A percentile compares a stretch with the other conserved stretches of the same genome.
phyloP scores from a whole-genome alignment of 352 stramenopile species.

The Blastocystis sp. region DNA sequence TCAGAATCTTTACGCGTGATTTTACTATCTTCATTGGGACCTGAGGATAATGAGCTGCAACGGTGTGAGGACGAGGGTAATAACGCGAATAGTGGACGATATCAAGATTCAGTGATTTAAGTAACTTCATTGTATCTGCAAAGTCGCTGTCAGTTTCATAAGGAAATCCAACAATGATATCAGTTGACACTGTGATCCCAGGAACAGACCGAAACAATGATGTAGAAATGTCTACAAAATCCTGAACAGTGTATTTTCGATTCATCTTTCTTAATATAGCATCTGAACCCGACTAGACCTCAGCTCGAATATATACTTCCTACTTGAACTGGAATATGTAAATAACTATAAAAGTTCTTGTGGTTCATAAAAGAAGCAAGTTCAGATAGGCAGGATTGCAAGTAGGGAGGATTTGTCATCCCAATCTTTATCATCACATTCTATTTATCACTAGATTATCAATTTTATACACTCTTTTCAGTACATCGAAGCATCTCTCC shows the following conservation, averaged over 20 bases:
- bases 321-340: conserved; percentile 82
- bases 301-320: not conserved
- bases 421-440: conserved; percentile 83
- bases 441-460: not conserved
- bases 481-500: conserved; percentile 70
- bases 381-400: conserved; percentile 80
- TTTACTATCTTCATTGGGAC: conserved; percentile 83
- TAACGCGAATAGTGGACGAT: conserved; percentile 89
- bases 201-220: conserved; percentile 77
- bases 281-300: conserved; percentile 78
- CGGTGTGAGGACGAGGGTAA: conserved; percentile 83
- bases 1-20: conserved; percentile 81
- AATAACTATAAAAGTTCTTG: conserved; percentile 80
- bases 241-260: conserved; percentile 80
- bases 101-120: conserved; percentile 81
- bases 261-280: conserved; percentile 83
- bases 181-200: conserved; percentile 81
- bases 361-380: conserved; percentile 79
- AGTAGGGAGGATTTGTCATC: conserved; percentile 88
- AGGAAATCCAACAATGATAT: conserved; percentile 88
- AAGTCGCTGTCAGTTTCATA: conserved; percentile 83
- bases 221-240: conserved; percentile 80
- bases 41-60: conserved; percentile 83
- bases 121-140: conserved; percentile 80
- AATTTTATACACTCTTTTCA: not conserved